A percentile compares a stretch with the other conserved stretches of the same genome.
phyloP scores from a whole-genome alignment of 2,329 filamentous ascomycete species.

The Xylaria digitata region DNA sequence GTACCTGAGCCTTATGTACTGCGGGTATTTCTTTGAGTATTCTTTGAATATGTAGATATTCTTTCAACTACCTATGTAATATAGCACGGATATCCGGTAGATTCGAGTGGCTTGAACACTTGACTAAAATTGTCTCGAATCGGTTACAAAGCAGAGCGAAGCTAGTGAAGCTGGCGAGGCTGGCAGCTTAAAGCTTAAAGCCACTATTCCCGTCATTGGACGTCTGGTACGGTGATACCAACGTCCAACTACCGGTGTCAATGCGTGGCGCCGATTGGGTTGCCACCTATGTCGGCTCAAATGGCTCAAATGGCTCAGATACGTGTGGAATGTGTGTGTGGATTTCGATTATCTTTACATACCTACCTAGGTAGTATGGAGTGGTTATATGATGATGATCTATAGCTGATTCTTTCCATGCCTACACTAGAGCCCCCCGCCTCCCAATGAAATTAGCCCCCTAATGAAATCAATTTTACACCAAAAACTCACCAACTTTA shows the following conservation, averaged over 20 bases:
- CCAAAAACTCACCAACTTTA: too few species aligned
- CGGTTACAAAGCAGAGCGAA: not conserved
- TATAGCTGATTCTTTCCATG: slow-evolving; percentile 14
- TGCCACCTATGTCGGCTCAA: not conserved
- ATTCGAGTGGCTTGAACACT: not conserved
- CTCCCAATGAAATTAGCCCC: too few species aligned
- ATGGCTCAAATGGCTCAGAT: too few species aligned
- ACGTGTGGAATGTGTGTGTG: too few species aligned
- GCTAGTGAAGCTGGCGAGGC: slow-evolving; percentile 1
- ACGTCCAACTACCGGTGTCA: not conserved
- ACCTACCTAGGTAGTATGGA: too few species aligned
- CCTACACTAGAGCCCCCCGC: too few species aligned
- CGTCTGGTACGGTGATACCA: not conserved
- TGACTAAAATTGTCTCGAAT: not conserved
- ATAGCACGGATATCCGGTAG: not conserved
- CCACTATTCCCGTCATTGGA: not conserved
- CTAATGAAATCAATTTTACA: too few species aligned
- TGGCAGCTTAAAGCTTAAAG: not conserved
- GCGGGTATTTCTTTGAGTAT: not conserved
- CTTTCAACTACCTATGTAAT: too few species aligned
- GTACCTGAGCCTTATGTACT: not conserved
- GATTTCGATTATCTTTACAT: slow-evolving; percentile 11
- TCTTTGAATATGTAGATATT: not conserved
- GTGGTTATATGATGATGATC: slow-evolving; percentile 7
- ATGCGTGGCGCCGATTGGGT: not conserved